These are phyloP conservation scores for Austropuccinia psidii DNA, from an alignment of 1,284 basidiomycete species.

Conservation along the genomic window DNA sequence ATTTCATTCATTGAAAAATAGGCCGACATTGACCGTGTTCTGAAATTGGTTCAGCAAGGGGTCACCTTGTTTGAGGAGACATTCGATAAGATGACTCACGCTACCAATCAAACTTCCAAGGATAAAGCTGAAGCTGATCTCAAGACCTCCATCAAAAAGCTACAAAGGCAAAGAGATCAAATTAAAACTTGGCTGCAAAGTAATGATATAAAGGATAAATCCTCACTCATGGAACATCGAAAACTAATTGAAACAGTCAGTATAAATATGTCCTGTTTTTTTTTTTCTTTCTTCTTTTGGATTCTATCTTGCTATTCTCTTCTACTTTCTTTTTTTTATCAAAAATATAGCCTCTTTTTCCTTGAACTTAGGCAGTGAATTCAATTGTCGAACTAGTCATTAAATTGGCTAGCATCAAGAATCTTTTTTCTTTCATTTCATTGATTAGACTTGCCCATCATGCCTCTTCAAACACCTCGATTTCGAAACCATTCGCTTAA, in stretches of 20 bases:
- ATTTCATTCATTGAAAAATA: not conserved
- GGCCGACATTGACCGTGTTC: constrained; percentile 37
- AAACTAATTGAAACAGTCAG: constrained; percentile 89
- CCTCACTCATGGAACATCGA: constrained; percentile 80
- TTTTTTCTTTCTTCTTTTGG: not conserved
- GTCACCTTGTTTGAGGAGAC: constrained; percentile 47
- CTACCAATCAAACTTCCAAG: constrained; percentile 47
- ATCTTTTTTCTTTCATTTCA: too few relatives aligned
- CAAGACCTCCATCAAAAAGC: constrained; percentile 65
- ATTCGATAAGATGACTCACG: constrained; percentile 46
- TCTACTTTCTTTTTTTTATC: not conserved
- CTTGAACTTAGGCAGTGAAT: too few relatives aligned
- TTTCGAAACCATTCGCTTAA: not conserved
- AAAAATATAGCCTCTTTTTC: not conserved
- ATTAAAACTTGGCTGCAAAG: constrained; percentile 98
- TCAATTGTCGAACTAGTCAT: too few relatives aligned
- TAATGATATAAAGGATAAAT: constrained; percentile 99
- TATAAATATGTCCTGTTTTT: not conserved
- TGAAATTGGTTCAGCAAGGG: constrained; percentile 42
- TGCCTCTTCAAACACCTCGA: too few relatives aligned
- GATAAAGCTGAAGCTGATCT: constrained; percentile 48
- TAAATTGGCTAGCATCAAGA: too few relatives aligned
- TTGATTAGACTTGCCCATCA: too few relatives aligned
- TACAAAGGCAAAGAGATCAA: constrained; percentile 94
- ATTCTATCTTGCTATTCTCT: not conserved